Conservation (phyloP, 2,329 filamentous ascomycete species). For the Fulvia fulva region DNA sequence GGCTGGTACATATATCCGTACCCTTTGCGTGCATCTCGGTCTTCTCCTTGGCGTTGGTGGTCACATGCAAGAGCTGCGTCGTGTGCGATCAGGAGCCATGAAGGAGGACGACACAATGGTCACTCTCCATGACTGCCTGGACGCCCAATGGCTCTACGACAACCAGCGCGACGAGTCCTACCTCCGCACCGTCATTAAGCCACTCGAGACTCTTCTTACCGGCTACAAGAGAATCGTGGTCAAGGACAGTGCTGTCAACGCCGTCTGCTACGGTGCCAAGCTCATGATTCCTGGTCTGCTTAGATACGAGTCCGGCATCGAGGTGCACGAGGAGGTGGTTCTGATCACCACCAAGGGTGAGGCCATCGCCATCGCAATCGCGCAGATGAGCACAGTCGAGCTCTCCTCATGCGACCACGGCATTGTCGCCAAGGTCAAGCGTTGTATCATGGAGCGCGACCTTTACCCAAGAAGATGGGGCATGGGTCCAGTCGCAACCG, state of each 20-base stretch:
- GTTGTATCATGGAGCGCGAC: conserved; percentile 99
- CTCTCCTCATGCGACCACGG: conserved; percentile 96
- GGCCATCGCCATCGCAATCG: conserved; percentile 92
- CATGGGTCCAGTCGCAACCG: conserved; percentile 81
- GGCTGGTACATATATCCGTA: conserved; percentile 97
- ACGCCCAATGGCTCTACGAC: conserved; percentile 94
- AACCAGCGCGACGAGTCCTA: conserved; percentile 94
- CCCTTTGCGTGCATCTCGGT: conserved; percentile 90
- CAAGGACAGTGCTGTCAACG: conserved; percentile 94
- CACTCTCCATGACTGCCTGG: conserved; percentile 89
- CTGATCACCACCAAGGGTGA: conserved; percentile 99
- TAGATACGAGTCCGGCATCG: conserved; percentile 86
- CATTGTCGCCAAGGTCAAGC: conserved; percentile 97
- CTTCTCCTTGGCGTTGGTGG: conserved; percentile 76
- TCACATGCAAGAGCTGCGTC: conserved; percentile 96
- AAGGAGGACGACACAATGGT: conserved; percentile 84
- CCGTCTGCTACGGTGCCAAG: conserved; percentile 97
- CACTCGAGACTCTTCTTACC: conserved; percentile 85
- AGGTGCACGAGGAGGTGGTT: conserved; percentile 93
- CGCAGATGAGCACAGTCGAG: conserved; percentile 97
- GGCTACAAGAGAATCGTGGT: conserved; percentile 96
- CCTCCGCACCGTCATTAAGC: conserved; percentile 84
- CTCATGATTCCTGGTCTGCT: conserved; percentile 96
- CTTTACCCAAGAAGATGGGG: conserved; percentile 97
- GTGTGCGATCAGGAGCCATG: conserved; percentile 93